Evolutionary conservation across 2,329 filamentous ascomycete species (phyloP).

Genomic region (Xylaria polymorpha): DNA sequence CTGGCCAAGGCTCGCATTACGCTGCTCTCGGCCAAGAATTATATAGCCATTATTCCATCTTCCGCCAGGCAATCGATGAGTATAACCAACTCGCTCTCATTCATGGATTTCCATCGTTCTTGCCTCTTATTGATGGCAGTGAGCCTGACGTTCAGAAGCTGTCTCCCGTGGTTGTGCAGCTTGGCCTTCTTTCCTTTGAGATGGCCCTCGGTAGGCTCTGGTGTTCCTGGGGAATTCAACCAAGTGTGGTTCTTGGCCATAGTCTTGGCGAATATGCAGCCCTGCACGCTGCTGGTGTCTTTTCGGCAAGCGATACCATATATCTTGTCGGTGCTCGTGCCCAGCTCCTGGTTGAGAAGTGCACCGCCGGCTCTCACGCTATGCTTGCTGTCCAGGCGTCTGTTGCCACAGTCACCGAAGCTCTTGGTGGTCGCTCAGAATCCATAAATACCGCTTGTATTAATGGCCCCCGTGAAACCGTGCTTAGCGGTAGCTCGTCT

Average conservation of each 20-base stretch:
- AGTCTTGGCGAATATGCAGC: constrained; percentile 81
- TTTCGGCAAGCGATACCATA: constrained; percentile 77
- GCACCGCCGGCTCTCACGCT: constrained; percentile 72
- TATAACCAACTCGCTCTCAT: constrained; percentile 64
- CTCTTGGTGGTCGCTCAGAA: constrained; percentile 57
- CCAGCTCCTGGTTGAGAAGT: constrained; percentile 71
- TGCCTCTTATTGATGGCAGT: constrained; percentile 62
- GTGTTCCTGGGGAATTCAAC: constrained; percentile 66
- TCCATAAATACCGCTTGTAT: constrained; percentile 73
- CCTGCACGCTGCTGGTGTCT: constrained; percentile 75
- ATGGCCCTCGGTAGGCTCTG: constrained; percentile 68
- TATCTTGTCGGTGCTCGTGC: constrained; percentile 77
- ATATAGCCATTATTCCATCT: constrained; percentile 59
- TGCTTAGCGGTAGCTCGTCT: constrained; percentile 67
- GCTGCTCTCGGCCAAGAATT: constrained; percentile 64
- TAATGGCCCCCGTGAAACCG: constrained; percentile 80
- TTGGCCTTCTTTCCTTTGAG: constrained; percentile 65
- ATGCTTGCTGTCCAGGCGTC: constrained; percentile 64
- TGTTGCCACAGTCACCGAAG: constrained; percentile 64
- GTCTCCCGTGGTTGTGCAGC: constrained; percentile 64
- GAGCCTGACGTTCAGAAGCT: constrained; percentile 57
- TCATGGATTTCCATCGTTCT: constrained; percentile 68
- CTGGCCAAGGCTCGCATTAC: constrained; percentile 67
- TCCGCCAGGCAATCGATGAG: constrained; percentile 65
- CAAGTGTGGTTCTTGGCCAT: constrained; percentile 68